Evolutionary conservation across 306 rosid genomes (phyloP).

Genomic region (Corylus avellana): DNA sequence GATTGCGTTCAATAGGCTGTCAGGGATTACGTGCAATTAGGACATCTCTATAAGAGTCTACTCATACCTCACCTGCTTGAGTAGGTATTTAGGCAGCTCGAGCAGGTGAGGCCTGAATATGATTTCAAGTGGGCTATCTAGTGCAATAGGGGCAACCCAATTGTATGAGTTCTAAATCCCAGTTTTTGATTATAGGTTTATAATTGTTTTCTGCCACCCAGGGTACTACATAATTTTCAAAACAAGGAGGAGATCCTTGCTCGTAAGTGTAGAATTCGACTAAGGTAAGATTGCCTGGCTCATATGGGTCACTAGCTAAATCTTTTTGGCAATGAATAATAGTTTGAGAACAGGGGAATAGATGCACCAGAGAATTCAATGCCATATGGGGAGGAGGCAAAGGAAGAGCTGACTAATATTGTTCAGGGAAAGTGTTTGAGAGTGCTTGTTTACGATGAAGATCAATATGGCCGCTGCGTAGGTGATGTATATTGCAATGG

Average conservation of each 20-base stretch:
- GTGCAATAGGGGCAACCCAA: no score
- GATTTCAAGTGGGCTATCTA: no score
- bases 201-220: conserved; percentile 19
- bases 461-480: conserved; percentile 78
- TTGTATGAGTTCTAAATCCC: no score
- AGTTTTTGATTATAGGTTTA: background rate
- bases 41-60: no score
- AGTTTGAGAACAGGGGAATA: conserved; percentile 82
- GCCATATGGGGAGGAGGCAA: conserved; percentile 89
- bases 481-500: conserved; percentile 76
- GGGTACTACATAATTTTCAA: conserved; percentile 61
- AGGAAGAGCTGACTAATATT: conserved; percentile 57
- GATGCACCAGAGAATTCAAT: conserved; percentile 86
- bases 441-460: conserved; percentile 70
- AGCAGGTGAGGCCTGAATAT: no score
- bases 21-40: no score
- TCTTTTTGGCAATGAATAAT: background rate
- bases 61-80: no score
- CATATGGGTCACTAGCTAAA: background rate
- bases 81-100: no score
- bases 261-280: conserved; percentile 73
- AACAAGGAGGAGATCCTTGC: conserved; percentile 66
- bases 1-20: no score
- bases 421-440: conserved; percentile 73
- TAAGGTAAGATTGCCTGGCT: conserved; percentile 55